phyloP scores from a whole-genome alignment of 1,284 basidiomycete species.

The Melampsora occidentalis region DNA sequence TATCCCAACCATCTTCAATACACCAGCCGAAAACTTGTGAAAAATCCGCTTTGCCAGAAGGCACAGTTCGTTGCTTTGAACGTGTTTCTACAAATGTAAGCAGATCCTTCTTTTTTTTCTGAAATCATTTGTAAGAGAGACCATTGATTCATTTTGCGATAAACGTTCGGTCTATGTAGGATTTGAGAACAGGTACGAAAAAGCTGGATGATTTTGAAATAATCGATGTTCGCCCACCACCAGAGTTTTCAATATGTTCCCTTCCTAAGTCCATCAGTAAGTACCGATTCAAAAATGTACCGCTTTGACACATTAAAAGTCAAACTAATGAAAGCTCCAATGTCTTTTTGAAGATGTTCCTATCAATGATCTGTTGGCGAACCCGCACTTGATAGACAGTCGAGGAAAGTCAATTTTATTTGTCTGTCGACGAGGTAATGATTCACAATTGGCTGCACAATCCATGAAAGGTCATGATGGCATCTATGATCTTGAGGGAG shows the following conservation, averaged over 20 bases:
- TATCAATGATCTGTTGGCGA: constrained; percentile 22
- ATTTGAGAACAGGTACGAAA: constrained; percentile 52
- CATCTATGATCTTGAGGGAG: constrained; percentile 13
- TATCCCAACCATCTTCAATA: background rate
- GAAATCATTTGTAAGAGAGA: constrained; percentile 40
- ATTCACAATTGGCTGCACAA: constrained; percentile 75
- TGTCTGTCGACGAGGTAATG: constrained; percentile 85
- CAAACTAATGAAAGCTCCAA: too few relatives aligned
- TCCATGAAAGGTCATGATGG: background rate
- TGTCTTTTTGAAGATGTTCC: background rate
- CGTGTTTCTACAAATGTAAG: constrained; percentile 60
- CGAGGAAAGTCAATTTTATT: constrained; percentile 59
- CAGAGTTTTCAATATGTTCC: constrained; percentile 83
- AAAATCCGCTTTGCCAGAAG: constrained; percentile 60
- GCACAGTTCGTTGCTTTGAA: constrained; percentile 61
- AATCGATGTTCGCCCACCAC: constrained; percentile 75
- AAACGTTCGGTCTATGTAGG: constrained; percentile 56
- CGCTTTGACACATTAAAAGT: background rate
- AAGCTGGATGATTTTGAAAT: constrained; percentile 54
- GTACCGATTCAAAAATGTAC: constrained; percentile 51
- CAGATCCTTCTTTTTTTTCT: constrained; percentile 11
- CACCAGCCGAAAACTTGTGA: constrained; percentile 45
- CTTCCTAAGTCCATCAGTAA: constrained; percentile 72
- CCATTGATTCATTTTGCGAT: background rate
- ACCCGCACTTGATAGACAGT: background rate